Evolutionary conservation across 2,329 filamentous ascomycete species (phyloP), one percentile per base, ranked within the genome.

Genomic region (Talaromyces albobiverticillius): DNA sequence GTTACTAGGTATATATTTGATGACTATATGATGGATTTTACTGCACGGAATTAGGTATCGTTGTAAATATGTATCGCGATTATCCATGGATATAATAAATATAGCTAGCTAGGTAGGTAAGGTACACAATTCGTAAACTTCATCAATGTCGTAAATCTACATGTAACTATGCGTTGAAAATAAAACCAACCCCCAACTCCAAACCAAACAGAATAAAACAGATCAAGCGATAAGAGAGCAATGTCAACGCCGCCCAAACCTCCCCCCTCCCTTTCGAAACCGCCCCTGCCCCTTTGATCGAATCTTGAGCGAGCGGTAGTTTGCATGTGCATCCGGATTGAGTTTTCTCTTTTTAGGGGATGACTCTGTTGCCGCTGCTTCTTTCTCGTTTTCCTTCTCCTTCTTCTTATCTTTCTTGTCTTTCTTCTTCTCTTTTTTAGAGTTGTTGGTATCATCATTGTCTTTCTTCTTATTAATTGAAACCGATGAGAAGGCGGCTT

Each of bases 221-320:
- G 32, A 16, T 16, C 29, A 31, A 8, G 16, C n/a, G n/a, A n/a
- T n/a, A n/a, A n/a, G n/a, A 40, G 2, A 10, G 2, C 26, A 20
- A 18, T 11, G 8, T 46, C 5, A 56, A 11, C 54, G 51, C 23
- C 54, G 54, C 13, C 50, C 46, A 46, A 56, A 67, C 59, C 67
- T 66, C 45, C 69, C 61, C 52, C 59, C 46, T 10, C 72, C 65
- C n/a, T n/a, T n/a, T n/a, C n/a, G n/a, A 61, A 76, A 76, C 45
- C 72, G 64, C 7, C 71, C 66, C 22, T 59, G 62, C 13, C 64
- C 64, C 53, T 65, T 63, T 57, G 72, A 73, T 34, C 71, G 64
- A 56, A 79, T 76, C 59, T 77, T 79, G 59, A 79, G 57, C 10
- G 74, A 71, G 13, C 75, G 67, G 55, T 76, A 79, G 58, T 79